Conservation (phyloP, 257 asterid species). For the Plantago elongata region DNA sequence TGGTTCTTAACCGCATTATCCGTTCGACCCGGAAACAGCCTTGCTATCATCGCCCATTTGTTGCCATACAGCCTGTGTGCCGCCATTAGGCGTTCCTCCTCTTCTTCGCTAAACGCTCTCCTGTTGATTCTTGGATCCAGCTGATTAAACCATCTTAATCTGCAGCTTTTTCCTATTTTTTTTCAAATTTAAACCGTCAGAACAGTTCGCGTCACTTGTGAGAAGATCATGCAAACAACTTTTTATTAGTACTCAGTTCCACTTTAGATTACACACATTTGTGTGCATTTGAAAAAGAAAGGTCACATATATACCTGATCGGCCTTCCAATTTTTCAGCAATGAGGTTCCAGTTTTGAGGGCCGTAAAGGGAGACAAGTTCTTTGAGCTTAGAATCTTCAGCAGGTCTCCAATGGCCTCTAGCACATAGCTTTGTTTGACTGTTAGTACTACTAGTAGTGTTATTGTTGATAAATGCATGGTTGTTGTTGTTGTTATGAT, state of each 20-base stretch:
- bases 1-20: constrained; percentile 92
- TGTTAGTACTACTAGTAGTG: constrained; percentile 18
- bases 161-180: constrained; percentile 67
- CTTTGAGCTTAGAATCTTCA: constrained; percentile 70
- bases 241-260: no score
- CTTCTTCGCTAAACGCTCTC: constrained; percentile 78
- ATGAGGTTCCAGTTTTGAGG: constrained; percentile 93
- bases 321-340: constrained; percentile 71
- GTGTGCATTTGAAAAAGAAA: no score
- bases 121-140: constrained; percentile 82
- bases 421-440: constrained; percentile 63
- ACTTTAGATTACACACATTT: no score
- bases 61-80: constrained; percentile 87
- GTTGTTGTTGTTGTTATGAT: constrained; percentile 16
- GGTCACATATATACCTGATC: constrained; percentile 53
- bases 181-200: neutral
- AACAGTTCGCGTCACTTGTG: no score
- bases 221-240: no score
- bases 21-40: constrained; percentile 87
- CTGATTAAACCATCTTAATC: constrained; percentile 90
- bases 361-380: constrained; percentile 79
- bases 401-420: constrained; percentile 96
- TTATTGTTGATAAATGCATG: constrained; percentile 31
- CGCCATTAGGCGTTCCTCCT: constrained; percentile 81
- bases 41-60: constrained; percentile 93